Conservation (phyloP, 495 filamentous ascomycete species). For the Aspergillus avenaceus region DNA sequence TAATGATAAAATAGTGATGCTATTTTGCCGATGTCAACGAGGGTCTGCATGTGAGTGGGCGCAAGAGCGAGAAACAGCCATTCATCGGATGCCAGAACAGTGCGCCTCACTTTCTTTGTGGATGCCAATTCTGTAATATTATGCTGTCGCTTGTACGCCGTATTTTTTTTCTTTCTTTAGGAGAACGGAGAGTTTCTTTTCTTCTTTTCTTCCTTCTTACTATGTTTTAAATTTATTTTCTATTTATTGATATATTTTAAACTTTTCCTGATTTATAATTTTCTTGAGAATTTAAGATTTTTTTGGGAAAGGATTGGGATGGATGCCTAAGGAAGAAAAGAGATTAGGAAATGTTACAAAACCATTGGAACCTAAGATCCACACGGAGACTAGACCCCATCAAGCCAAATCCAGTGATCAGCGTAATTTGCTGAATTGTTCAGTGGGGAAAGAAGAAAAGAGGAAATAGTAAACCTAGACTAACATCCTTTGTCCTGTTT, state of each 20-base stretch:
- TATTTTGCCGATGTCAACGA: background rate
- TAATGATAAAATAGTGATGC: background rate
- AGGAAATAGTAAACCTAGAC: background rate
- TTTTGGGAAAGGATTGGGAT: no score
- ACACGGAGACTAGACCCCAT: conserved; percentile 7
- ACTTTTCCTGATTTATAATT: no score
- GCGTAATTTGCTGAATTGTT: conserved; percentile 15
- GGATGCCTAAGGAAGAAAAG: background rate
- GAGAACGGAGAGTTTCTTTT: background rate
- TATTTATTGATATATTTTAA: no score
- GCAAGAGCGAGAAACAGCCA: conserved; percentile 14
- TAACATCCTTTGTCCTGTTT: background rate
- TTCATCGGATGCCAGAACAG: conserved; percentile 20
- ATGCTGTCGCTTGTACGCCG: no score
- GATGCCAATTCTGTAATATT: conserved; percentile 9
- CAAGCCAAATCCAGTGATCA: conserved; percentile 16
- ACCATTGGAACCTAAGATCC: background rate
- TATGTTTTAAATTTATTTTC: no score
- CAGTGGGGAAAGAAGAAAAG: background rate
- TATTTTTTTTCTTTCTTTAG: background rate
- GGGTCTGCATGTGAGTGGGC: background rate
- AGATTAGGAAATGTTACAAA: background rate
- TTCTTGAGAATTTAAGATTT: no score
- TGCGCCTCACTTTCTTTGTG: conserved; percentile 22
- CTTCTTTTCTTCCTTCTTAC: no score